Evolutionary conservation across 1,284 basidiomycete genomes (phyloP).

Genomic region (Apiotrichum brassicae): DNA sequence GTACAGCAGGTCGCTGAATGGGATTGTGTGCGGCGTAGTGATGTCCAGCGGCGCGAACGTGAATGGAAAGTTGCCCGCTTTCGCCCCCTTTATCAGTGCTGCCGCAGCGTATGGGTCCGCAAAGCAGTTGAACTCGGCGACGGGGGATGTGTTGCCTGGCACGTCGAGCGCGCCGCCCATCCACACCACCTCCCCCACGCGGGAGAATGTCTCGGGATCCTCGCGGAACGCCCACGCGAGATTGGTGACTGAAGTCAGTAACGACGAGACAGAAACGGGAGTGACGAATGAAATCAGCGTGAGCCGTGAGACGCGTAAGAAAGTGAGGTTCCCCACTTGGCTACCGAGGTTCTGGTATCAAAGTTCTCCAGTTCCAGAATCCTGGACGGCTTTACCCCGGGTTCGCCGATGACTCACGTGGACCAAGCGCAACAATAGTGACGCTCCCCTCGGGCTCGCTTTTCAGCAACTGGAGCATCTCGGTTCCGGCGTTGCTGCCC

Average conservation of each 20-base stretch:
- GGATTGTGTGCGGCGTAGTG: conserved; percentile 68
- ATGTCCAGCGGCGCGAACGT: conserved; percentile 72
- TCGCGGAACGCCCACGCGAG: conserved; percentile 63
- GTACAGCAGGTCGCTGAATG: conserved; percentile 58
- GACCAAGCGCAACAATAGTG: conserved; percentile 80
- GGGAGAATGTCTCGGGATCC: conserved; percentile 55
- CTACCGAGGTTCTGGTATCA: too few species aligned
- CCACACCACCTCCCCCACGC: conserved; percentile 63
- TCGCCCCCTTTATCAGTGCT: conserved; percentile 44
- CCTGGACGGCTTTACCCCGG: too few species aligned
- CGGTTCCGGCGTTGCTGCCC: conserved; percentile 51
- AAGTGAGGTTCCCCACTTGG: too few species aligned
- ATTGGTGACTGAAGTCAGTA: conserved; percentile 58
- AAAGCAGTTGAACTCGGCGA: conserved; percentile 88
- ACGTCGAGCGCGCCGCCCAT: conserved; percentile 98
- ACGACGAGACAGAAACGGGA: background rate
- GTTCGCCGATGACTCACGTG: conserved; percentile 47
- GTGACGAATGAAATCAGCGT: too few species aligned
- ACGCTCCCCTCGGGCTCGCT: conserved; percentile 59
- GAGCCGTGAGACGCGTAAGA: too few species aligned
- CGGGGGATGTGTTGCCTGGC: conserved; percentile 78
- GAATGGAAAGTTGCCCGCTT: conserved; percentile 49
- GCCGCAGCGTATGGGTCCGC: conserved; percentile 84
- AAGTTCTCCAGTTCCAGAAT: too few species aligned
- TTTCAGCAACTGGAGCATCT: conserved; percentile 62